These are phyloP conservation scores for Kockiozyma suomiensis DNA, from an alignment of 805 yeast genomes.

Conservation along the genomic window DNA sequence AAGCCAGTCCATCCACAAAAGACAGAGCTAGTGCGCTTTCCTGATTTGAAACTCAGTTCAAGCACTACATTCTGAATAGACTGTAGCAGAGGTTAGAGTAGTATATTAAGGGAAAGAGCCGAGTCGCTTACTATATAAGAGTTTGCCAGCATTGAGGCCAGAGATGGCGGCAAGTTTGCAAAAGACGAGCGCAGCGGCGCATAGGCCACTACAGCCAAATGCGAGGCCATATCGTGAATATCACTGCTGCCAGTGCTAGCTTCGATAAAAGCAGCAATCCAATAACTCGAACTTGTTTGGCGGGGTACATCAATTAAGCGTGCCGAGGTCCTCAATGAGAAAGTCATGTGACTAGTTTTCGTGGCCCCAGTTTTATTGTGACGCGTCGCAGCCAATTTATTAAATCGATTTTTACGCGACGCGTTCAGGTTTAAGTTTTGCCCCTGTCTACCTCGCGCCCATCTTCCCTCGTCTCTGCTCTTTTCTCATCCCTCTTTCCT, in stretches of 20 bases:
- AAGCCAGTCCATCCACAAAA: slow-evolving; percentile 74
- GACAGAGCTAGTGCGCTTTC: slow-evolving; percentile 29
- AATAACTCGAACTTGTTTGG: background rate
- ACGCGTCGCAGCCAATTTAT: background rate
- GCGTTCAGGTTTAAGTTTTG: slow-evolving; percentile 10
- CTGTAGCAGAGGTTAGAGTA: slow-evolving; percentile 23
- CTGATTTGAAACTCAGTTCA: slow-evolving; percentile 22
- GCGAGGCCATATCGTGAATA: slow-evolving; percentile 35
- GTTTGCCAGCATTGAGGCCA: slow-evolving; percentile 51
- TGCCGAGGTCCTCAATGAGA: background rate
- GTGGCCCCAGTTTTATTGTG: background rate
- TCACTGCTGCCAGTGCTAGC: no score
- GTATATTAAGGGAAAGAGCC: background rate
- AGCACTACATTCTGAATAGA: slow-evolving; percentile 57
- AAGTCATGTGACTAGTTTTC: background rate
- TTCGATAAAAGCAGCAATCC: no score
- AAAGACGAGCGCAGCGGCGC: slow-evolving; percentile 52
- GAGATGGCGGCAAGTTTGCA: slow-evolving; percentile 56
- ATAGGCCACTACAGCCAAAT: slow-evolving; percentile 43
- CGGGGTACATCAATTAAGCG: background rate
- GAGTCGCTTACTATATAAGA: slow-evolving; percentile 51
- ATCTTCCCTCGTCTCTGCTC: background rate
- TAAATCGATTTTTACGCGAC: slow-evolving; percentile 2
- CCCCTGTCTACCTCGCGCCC: background rate
- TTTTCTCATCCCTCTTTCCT: background rate